Conservation (phyloP, 345 rosid genomes). For the Aurinia saxatilis region DNA sequence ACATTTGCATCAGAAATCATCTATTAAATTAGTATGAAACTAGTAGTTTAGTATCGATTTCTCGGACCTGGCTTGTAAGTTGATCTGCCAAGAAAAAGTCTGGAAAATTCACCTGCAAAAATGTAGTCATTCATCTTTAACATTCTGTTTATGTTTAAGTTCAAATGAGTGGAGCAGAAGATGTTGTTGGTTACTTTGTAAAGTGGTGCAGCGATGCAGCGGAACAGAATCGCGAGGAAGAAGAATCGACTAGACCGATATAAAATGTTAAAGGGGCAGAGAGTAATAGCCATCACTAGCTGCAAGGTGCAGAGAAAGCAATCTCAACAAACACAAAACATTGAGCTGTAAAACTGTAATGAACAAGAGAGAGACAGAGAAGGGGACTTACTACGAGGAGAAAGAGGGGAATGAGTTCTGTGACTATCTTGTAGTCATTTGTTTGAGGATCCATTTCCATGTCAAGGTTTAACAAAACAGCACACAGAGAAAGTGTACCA, state of each 20-base stretch:
- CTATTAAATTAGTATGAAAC: not conserved
- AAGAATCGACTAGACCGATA: slow-evolving; percentile 28
- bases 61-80: slow-evolving; percentile 68
- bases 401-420: slow-evolving; percentile 57
- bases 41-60: not conserved
- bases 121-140: not conserved
- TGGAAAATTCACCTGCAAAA: slow-evolving; percentile 51
- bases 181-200: slow-evolving; percentile 20
- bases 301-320: not conserved
- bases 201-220: slow-evolving; percentile 30
- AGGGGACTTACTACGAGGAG: slow-evolving; percentile 52
- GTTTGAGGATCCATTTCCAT: slow-evolving; percentile 74
- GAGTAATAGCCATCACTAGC: slow-evolving; percentile 15
- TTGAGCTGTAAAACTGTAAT: not conserved
- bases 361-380: not conserved
- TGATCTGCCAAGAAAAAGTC: slow-evolving; percentile 87
- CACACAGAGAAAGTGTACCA: slow-evolving; percentile 43
- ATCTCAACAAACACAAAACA: not conserved
- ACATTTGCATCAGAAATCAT: not conserved
- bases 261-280: slow-evolving; percentile 27
- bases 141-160: not conserved
- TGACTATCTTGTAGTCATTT: slow-evolving; percentile 34
- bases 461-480: slow-evolving; percentile 58
- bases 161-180: not conserved
- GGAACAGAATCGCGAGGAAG: slow-evolving; percentile 24